These are phyloP conservation scores for Fusarium verticillioides DNA, from an alignment of 2,329 filamentous ascomycete species.

Conservation along the genomic window DNA sequence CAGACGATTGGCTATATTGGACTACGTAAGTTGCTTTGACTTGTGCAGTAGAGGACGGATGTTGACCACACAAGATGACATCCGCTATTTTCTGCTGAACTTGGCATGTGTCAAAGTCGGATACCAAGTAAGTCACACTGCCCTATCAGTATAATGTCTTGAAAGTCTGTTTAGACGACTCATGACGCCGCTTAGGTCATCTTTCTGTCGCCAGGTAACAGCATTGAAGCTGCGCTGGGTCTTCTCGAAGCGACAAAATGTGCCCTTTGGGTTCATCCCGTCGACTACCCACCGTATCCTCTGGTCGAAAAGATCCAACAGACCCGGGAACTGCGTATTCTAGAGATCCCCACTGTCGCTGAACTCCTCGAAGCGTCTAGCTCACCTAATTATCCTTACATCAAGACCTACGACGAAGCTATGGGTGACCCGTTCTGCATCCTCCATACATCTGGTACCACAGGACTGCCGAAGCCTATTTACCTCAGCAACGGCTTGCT, in stretches of 20 bases:
- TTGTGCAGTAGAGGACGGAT: rapidly evolving
- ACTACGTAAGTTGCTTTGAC: rapidly evolving
- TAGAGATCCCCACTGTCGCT: neutral
- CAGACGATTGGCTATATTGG: neutral
- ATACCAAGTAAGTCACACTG: neutral
- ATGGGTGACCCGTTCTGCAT: neutral
- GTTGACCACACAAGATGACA: neutral
- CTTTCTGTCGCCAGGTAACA: neutral
- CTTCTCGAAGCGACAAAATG: neutral
- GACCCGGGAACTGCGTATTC: neutral
- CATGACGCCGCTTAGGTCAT: neutral
- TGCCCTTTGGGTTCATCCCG: neutral
- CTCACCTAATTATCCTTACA: neutral
- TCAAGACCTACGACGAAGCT: neutral
- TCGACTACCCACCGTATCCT: neutral
- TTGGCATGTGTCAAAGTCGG: neutral
- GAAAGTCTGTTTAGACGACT: rapidly evolving
- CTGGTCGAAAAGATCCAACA: neutral
- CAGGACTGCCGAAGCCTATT: neutral
- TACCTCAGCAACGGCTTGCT: neutral
- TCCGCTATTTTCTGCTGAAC: neutral
- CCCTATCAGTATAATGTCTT: too few species aligned
- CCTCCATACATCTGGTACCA: neutral
- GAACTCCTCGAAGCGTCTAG: neutral
- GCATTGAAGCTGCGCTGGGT: neutral